phyloP scores from a whole-genome alignment of 1,139 yeast genomes.

The Debaryomycetaceae sp. region DNA sequence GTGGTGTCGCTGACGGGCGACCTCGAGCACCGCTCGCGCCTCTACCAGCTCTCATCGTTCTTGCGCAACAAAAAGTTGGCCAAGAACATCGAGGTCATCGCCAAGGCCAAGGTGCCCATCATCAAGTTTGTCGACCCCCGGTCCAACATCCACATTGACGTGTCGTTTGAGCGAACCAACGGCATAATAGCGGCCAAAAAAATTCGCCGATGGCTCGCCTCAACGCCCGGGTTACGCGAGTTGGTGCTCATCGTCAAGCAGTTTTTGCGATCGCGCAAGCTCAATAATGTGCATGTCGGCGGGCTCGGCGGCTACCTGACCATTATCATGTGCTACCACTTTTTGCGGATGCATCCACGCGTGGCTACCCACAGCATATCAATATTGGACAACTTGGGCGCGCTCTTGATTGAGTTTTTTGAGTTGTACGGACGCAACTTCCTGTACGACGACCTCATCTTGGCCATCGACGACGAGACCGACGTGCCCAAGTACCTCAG shows the following conservation, averaged over 20 bases:
- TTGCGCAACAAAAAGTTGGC: conserved; percentile 64
- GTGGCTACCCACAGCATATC: conserved; percentile 62
- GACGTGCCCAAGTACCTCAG: conserved; percentile 50
- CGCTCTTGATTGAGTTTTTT: conserved; percentile 84
- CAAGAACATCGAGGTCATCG: conserved; percentile 75
- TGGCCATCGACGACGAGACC: conserved; percentile 52
- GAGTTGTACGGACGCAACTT: conserved; percentile 93
- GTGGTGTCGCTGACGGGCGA: conserved; percentile 62
- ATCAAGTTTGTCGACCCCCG: conserved; percentile 81
- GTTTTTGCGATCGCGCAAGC: conserved; percentile 70
- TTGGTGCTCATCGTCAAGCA: conserved; percentile 83
- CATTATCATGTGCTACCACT: conserved; percentile 81
- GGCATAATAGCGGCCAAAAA: conserved; percentile 83
- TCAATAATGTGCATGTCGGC: conserved; percentile 93
- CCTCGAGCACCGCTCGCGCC: conserved; percentile 61
- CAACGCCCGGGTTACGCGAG: conserved; percentile 80
- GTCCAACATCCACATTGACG: conserved; percentile 76
- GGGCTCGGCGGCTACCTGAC: conserved; percentile 96
- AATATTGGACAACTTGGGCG: conserved; percentile 77
- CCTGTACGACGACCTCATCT: conserved; percentile 75
- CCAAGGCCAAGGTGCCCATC: conserved; percentile 92
- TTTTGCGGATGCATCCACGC: conserved; percentile 77
- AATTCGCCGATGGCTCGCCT: conserved; percentile 69
- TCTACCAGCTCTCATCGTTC: conserved; percentile 73
- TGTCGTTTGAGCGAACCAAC: conserved; percentile 84